phyloP scores from a whole-genome alignment of 306 rosid species.

The Psophocarpus tetragonolobus region DNA sequence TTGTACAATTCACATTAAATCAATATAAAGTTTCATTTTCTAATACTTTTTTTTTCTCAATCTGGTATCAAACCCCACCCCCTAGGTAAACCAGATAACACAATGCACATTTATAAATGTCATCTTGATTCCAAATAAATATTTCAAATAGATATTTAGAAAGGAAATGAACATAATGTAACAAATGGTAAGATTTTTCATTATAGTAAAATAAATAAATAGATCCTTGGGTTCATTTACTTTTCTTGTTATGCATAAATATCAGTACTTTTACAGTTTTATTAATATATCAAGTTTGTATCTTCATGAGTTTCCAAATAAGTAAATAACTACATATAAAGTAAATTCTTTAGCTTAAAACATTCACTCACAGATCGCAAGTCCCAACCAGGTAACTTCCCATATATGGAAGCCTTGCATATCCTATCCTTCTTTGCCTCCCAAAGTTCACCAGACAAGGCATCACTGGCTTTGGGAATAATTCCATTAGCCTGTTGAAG shows the following conservation, averaged over 20 bases:
- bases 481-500: slow-evolving; percentile 72
- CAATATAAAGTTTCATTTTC: too few species aligned
- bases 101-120: slow-evolving; percentile 2
- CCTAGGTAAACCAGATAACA: background rate
- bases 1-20: too few species aligned
- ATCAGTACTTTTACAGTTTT: background rate
- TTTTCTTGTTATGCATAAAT: background rate
- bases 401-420: slow-evolving; percentile 72
- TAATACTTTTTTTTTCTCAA: too few species aligned
- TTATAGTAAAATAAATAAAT: background rate
- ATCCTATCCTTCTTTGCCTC: slow-evolving; percentile 88
- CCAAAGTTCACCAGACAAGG: slow-evolving; percentile 98
- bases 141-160: slow-evolving; percentile 6
- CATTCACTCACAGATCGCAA: slow-evolving; percentile 79
- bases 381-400: slow-evolving; percentile 89
- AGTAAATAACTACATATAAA: background rate
- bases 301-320: slow-evolving; percentile 15
- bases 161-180: background rate
- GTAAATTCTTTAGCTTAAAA: slow-evolving; percentile 8
- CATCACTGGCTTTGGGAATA: slow-evolving; percentile 89
- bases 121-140: slow-evolving; percentile 15
- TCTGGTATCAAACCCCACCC: background rate
- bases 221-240: background rate
- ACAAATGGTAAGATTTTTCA: slow-evolving; percentile 7
- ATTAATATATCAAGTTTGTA: slow-evolving; percentile 14